phyloP scores from a whole-genome alignment of 2,329 filamentous ascomycete genomes.

The Aspergillus awamori region DNA sequence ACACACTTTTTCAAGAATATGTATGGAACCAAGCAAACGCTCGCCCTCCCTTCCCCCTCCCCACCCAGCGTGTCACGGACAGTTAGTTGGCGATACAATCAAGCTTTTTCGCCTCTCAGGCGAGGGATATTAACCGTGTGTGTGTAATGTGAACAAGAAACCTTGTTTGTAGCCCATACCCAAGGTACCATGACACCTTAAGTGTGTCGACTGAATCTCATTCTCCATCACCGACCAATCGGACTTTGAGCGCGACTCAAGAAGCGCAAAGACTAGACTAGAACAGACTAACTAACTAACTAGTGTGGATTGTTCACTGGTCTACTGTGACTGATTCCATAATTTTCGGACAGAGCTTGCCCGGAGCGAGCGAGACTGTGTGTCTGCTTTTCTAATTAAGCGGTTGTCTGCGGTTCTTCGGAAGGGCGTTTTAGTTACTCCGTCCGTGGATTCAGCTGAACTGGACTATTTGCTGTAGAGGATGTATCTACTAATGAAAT shows the following conservation, averaged over 20 bases:
- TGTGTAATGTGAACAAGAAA: not conserved
- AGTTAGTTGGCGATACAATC: not conserved
- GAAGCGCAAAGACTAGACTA: not conserved
- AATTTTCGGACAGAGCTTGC: too few species aligned
- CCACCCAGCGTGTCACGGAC: too few species aligned
- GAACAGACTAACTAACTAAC: not conserved
- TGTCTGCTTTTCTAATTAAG: not conserved
- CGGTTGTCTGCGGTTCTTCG: too few species aligned
- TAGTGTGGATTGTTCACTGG: not conserved
- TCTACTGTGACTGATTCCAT: not conserved
- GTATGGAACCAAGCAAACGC: too few species aligned
- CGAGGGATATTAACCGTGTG: conserved; percentile 3
- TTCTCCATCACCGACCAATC: not conserved
- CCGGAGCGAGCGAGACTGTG: not conserved
- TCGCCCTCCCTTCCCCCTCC: too few species aligned
- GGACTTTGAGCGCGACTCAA: not conserved
- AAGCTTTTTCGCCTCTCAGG: conserved; percentile 6
- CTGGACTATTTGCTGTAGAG: not conserved
- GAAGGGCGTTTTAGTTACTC: not conserved
- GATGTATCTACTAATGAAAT: too few species aligned
- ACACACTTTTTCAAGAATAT: too few species aligned
- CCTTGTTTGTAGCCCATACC: conserved; percentile 2
- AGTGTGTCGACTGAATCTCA: not conserved
- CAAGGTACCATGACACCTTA: conserved; percentile 2
- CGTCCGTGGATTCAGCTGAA: not conserved